phyloP scores from a whole-genome alignment of 768 basidiomycete genomes.

The Podaxis pistillaris region DNA sequence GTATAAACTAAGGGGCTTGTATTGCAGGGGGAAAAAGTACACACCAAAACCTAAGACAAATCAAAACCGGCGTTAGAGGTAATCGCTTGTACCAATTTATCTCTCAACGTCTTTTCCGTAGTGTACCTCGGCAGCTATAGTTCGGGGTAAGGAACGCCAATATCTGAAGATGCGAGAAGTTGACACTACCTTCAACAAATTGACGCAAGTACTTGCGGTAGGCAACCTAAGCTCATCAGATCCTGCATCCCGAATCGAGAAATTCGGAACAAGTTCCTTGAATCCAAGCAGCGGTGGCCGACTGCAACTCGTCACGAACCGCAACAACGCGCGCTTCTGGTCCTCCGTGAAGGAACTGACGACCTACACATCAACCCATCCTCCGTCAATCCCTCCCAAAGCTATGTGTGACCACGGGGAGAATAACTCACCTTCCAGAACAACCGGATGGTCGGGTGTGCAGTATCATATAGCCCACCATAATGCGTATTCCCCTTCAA shows the following conservation, averaged over 20 bases:
- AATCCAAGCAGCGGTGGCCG: conserved; percentile 87
- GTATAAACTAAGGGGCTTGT: not conserved
- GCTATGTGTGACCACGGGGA: not conserved
- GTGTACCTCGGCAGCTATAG: conserved; percentile 68
- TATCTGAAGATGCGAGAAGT: not conserved
- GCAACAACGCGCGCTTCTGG: conserved; percentile 72
- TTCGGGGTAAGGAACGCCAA: not conserved
- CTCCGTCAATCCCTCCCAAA: not conserved
- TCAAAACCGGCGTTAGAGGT: conserved; percentile 90
- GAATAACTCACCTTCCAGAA: conserved; percentile 76
- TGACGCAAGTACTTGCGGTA: conserved; percentile 86
- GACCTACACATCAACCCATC: conserved; percentile 43
- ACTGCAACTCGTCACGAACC: conserved; percentile 93
- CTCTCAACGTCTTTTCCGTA: conserved; percentile 58
- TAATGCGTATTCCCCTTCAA: conserved; percentile 75
- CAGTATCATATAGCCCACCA: conserved; percentile 73
- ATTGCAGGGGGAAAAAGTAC: not conserved
- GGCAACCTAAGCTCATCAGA: conserved; percentile 68
- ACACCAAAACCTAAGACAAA: conserved; percentile 56
- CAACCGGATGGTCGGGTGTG: conserved; percentile 64
- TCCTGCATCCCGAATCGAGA: conserved; percentile 84
- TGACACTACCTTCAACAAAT: conserved; percentile 73
- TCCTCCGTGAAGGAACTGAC: conserved; percentile 78
- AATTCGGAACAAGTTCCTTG: conserved; percentile 83
- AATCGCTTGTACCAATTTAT: conserved; percentile 85